phyloP scores from a whole-genome alignment of 345 rosid genomes.

The Brassica nigra region DNA sequence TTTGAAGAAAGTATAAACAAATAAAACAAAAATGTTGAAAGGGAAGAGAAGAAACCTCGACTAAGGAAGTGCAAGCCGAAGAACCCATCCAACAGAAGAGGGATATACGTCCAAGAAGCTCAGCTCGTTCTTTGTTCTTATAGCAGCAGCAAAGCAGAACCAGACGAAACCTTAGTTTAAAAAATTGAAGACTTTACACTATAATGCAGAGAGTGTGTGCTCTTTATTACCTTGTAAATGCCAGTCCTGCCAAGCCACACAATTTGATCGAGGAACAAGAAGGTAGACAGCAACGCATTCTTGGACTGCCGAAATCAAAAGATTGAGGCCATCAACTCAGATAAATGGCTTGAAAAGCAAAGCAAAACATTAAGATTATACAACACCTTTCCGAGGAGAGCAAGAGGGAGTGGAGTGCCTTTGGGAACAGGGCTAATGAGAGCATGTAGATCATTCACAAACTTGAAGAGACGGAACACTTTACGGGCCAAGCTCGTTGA shows the following conservation, averaged over 20 bases:
- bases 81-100: conserved; percentile 98
- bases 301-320: conserved; percentile 62
- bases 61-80: conserved; percentile 74
- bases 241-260: conserved; percentile 94
- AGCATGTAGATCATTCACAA: conserved; percentile 87
- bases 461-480: conserved; percentile 96
- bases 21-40: too few relatives aligned
- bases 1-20: too few relatives aligned
- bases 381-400: conserved; percentile 81
- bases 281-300: conserved; percentile 84
- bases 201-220: neutral
- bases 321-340: too few relatives aligned
- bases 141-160: neutral
- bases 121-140: conserved; percentile 87
- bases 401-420: conserved; percentile 92
- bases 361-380: neutral
- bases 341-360: too few relatives aligned
- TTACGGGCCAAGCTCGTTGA: conserved; percentile 93
- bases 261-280: conserved; percentile 94
- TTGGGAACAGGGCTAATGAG: conserved; percentile 90
- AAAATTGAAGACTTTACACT: neutral
- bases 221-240: conserved; percentile 65
- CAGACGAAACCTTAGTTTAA: neutral
- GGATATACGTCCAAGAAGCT: conserved; percentile 82
- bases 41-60: conserved; percentile 61